A percentile compares a stretch with the other conserved stretches of the same genome.
Evolutionary conservation across 257 asterid genomes (phyloP).

Genomic region (Solanum habrochaites): DNA sequence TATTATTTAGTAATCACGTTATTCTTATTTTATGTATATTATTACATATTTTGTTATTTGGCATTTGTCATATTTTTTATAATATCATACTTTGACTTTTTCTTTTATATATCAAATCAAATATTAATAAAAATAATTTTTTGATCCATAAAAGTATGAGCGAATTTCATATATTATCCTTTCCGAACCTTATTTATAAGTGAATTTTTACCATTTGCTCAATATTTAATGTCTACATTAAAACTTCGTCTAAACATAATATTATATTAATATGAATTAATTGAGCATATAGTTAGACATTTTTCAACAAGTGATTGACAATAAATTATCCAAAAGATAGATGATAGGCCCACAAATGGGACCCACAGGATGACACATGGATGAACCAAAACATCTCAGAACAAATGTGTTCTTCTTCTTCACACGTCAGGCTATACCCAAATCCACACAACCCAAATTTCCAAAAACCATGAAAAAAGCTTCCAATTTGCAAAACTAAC

Average conservation of each 20-base stretch:
- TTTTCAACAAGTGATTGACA: neutral
- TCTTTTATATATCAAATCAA: no score
- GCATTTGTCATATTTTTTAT: neutral
- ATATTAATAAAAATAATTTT: no score
- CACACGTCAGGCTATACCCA: constrained; percentile 9
- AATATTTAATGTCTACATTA: no score
- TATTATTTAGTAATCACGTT: neutral
- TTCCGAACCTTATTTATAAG: rapidly evolving
- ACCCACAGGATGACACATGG: constrained; percentile 4
- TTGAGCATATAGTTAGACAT: neutral
- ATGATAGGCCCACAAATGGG: neutral
- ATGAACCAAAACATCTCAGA: neutral
- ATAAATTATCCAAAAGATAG: neutral
- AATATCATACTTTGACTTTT: no score
- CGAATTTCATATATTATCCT: neutral
- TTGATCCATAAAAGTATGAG: no score
- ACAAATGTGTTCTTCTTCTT: constrained; percentile 1
- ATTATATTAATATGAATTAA: neutral
- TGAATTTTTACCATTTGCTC: no score
- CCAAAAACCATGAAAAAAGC: neutral
- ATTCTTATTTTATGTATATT: no score
- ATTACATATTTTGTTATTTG: no score
- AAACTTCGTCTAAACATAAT: no score
- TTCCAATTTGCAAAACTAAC: neutral
- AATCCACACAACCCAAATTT: neutral